Percentiles rank a stretch among this genome's conserved stretches.
Conservation (phyloP, 1,139 yeast genomes). For the Meyerozyma carpophila region DNA sequence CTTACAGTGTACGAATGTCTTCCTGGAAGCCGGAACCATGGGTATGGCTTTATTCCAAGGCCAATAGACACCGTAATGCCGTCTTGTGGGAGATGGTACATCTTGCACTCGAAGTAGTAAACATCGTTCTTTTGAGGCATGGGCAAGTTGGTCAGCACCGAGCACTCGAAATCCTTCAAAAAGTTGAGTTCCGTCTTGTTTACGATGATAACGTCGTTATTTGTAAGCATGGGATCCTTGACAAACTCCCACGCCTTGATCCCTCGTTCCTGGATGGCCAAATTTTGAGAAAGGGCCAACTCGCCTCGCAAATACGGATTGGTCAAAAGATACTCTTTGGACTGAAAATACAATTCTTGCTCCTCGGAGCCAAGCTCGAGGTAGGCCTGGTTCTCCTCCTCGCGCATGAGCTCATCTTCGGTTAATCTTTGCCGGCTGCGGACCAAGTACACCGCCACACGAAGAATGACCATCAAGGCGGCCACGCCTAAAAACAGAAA, state of each 20-base stretch:
- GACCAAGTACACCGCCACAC: conserved; percentile 1
- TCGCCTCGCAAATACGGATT: conserved; percentile 51
- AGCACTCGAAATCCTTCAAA: conserved; percentile 63
- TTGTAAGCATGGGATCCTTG: conserved; percentile 59
- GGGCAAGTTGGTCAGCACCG: conserved; percentile 81
- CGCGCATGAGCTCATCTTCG: conserved; percentile 57
- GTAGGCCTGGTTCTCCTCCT: conserved; percentile 57
- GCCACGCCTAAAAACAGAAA: background rate
- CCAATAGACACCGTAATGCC: conserved; percentile 43
- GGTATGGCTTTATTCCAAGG: conserved; percentile 46
- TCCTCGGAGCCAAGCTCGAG: conserved; percentile 63
- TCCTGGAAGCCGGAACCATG: conserved; percentile 57
- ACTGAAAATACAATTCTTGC: conserved; percentile 74
- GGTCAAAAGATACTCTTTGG: conserved; percentile 50
- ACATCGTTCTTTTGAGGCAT: conserved; percentile 82
- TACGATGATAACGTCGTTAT: conserved; percentile 56
- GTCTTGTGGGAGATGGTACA: conserved; percentile 47
- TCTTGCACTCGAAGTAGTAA: conserved; percentile 83
- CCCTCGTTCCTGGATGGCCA: conserved; percentile 84
- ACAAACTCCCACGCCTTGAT: conserved; percentile 89
- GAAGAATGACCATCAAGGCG: background rate
- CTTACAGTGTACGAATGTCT: conserved; percentile 44
- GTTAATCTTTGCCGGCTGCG: conserved; percentile 11
- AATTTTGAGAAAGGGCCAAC: conserved; percentile 44
- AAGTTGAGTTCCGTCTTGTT: conserved; percentile 78